phyloP scores from a whole-genome alignment of 805 yeast species.

The Zygotorulaspora sp. region DNA sequence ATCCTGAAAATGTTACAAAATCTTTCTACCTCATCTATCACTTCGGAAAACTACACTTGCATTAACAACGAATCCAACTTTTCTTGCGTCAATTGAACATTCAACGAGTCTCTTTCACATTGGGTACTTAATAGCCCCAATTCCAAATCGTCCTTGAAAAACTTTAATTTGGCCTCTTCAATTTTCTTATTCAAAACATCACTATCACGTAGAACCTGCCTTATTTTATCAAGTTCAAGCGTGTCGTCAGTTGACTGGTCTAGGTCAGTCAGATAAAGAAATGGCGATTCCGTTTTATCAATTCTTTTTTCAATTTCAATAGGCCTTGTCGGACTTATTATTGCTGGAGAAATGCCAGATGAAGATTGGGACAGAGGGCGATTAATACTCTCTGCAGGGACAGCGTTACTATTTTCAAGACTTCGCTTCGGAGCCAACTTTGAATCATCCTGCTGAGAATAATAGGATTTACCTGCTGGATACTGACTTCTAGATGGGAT shows the following conservation, averaged over 20 bases:
- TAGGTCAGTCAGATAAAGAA: conserved; percentile 22
- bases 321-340: too few species aligned
- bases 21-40: too few species aligned
- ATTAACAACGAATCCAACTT: conserved; percentile 31
- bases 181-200: conserved; percentile 25
- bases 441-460: conserved; percentile 4
- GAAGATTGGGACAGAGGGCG: conserved; percentile 5
- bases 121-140: conserved; percentile 27
- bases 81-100: conserved; percentile 36
- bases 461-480: neutral
- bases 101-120: conserved; percentile 32
- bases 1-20: too few species aligned
- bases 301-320: conserved; percentile 9
- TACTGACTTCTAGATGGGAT: neutral
- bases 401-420: conserved; percentile 10
- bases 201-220: conserved; percentile 19
- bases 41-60: too few species aligned
- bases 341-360: neutral
- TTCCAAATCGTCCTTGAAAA: conserved; percentile 27
- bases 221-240: conserved; percentile 13
- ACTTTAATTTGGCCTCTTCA: conserved; percentile 20
- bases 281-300: conserved; percentile 21
- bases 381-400: conserved; percentile 8
- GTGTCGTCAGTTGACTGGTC: conserved; percentile 16
- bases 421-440: conserved; percentile 2